These are phyloP conservation scores for Penicillium sp. DNA, from an alignment of 2,329 filamentous ascomycete genomes.

Conservation along the genomic window DNA sequence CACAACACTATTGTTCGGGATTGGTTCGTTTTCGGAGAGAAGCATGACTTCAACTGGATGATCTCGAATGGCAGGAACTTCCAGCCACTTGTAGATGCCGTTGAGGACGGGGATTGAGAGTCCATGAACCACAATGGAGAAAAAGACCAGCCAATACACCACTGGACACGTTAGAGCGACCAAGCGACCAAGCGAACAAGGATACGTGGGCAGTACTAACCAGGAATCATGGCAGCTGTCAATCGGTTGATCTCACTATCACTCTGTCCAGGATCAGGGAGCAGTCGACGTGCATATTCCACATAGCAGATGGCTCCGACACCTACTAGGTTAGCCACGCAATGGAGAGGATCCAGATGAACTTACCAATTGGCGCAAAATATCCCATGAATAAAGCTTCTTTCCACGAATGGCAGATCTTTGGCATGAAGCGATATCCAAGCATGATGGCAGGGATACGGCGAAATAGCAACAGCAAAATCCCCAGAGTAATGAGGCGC, in stretches of 20 bases:
- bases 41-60: conserved; percentile 35
- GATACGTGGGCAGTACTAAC: conserved; percentile 17
- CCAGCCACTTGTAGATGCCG: conserved; percentile 30
- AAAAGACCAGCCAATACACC: conserved; percentile 49
- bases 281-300: conserved; percentile 47
- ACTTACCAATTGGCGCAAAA: conserved; percentile 46
- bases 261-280: conserved; percentile 43
- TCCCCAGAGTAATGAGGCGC: conserved; percentile 53
- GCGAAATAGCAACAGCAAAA: conserved; percentile 56
- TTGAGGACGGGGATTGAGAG: conserved; percentile 40
- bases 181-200: background rate
- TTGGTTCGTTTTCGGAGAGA: conserved; percentile 35
- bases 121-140: conserved; percentile 42
- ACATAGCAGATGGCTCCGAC: conserved; percentile 50
- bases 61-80: conserved; percentile 34
- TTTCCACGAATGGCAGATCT: conserved; percentile 53
- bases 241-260: conserved; percentile 44
- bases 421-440: conserved; percentile 58
- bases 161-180: conserved; percentile 24
- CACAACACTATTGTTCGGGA: conserved; percentile 37
- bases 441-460: conserved; percentile 59
- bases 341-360: background rate
- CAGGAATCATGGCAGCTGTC: conserved; percentile 41
- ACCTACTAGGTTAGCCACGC: conserved; percentile 25
- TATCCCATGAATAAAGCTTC: conserved; percentile 65